A percentile compares a stretch with the other conserved stretches of the same genome.
Evolutionary conservation across 352 stramenopile species (phyloP).

Genomic region (Phytophthora pseudosyringae): DNA sequence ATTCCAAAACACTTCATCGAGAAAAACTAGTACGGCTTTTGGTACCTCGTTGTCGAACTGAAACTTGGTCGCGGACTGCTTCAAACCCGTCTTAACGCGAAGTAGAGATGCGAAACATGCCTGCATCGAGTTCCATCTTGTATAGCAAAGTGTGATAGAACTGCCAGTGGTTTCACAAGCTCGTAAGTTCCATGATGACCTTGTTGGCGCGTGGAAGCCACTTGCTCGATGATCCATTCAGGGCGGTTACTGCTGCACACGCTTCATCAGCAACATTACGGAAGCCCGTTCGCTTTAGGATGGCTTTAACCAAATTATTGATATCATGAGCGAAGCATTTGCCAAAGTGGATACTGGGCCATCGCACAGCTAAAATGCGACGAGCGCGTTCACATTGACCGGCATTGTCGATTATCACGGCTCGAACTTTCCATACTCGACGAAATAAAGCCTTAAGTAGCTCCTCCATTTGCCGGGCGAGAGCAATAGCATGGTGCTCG

Average conservation of each 20-base stretch:
- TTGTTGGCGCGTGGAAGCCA: conserved; percentile 5
- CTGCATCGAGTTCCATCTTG: conserved; percentile 33
- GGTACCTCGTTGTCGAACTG: conserved; percentile 1
- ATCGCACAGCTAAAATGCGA: conserved; percentile 13
- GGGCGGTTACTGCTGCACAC: conserved; percentile 2
- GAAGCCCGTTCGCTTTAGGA: conserved; percentile 5
- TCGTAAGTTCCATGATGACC: conserved; percentile 11
- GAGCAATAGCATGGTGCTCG: conserved; percentile 10
- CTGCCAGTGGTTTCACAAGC: conserved; percentile 4
- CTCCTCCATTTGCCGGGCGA: conserved; percentile 6
- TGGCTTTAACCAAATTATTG: conserved; percentile 15
- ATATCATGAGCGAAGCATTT: conserved; percentile 19
- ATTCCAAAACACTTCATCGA: conserved; percentile 2
- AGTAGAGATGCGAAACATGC: conserved; percentile 27
- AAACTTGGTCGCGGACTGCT: conserved; percentile 4
- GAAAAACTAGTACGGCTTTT: background rate
- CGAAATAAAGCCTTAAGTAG: background rate
- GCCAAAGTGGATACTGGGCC: conserved; percentile 1
- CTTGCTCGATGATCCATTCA: conserved; percentile 26
- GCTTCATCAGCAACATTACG: conserved; percentile 8
- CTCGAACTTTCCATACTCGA: conserved; percentile 6
- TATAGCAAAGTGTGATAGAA: conserved; percentile 19
- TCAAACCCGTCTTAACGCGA: conserved; percentile 9
- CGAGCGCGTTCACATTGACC: conserved; percentile 18
- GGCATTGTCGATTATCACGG: conserved; percentile 16